These are phyloP conservation scores for Citrus glauca DNA, from an alignment of 345 rosid genomes.

Conservation along the genomic window DNA sequence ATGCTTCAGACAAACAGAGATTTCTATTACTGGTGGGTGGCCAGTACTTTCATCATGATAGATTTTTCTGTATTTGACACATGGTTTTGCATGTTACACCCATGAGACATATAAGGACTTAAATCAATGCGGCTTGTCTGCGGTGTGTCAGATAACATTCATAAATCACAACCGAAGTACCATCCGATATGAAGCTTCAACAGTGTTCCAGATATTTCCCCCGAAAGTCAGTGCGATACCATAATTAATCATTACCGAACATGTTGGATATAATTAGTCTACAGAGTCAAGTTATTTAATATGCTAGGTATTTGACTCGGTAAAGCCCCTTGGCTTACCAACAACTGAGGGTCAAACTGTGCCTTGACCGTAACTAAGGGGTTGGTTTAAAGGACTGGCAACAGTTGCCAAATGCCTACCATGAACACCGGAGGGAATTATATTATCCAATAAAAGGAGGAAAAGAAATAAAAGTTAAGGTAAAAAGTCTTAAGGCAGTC, in stretches of 20 bases:
- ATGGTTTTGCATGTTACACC: neutral
- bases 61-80: neutral
- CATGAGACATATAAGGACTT: neutral
- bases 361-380: neutral
- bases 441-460: too few species aligned
- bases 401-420: neutral
- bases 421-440: too few species aligned
- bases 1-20: neutral
- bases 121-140: neutral
- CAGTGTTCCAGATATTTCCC: neutral
- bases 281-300: neutral
- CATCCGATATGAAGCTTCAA: neutral
- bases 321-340: neutral
- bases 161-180: neutral
- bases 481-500: too few species aligned
- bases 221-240: neutral
- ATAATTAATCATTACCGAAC: neutral
- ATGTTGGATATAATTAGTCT: neutral
- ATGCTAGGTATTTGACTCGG: neutral
- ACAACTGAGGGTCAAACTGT: neutral
- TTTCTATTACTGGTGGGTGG: neutral
- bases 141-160: neutral
- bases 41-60: neutral
- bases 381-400: neutral
- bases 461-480: too few species aligned